phyloP scores from a whole-genome alignment of 1,284 basidiomycete species.

The Anthracocystis panici-leucophaei region DNA sequence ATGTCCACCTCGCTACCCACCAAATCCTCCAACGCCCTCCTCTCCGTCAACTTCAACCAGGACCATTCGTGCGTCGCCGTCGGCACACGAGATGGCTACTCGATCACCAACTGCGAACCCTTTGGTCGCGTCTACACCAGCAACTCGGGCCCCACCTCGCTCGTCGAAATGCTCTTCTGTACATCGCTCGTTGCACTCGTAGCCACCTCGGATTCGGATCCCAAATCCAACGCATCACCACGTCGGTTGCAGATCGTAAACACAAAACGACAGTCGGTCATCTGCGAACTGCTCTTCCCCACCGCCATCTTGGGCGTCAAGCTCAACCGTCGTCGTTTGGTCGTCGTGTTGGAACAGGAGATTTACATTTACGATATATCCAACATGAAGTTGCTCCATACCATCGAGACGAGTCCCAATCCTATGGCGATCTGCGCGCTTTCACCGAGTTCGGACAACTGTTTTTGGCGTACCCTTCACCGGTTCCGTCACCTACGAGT shows the following conservation, averaged over 20 bases:
- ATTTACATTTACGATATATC: conserved; percentile 99
- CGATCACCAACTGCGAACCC: conserved; percentile 97
- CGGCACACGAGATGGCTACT: conserved; percentile 94
- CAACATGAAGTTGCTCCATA: conserved; percentile 96
- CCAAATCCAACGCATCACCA: conserved; percentile 77
- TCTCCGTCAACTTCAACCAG: conserved; percentile 63
- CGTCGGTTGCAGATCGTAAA: conserved; percentile 92
- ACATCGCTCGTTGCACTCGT: conserved; percentile 96
- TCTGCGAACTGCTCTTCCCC: conserved; percentile 97
- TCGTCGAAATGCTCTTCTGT: conserved; percentile 99
- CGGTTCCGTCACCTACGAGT: conserved; percentile 84
- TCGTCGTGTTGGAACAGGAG: conserved; percentile 93
- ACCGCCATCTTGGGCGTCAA: conserved; percentile 95
- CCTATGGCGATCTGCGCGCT: conserved; percentile 95
- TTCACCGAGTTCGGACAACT: conserved; percentile 93
- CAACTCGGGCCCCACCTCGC: conserved; percentile 91
- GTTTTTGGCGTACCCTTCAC: conserved; percentile 96
- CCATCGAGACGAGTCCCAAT: conserved; percentile 96
- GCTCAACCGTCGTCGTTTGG: conserved; percentile 93
- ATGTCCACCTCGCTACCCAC: conserved; percentile 37
- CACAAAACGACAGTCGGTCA: conserved; percentile 98
- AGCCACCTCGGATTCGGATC: conserved; percentile 81
- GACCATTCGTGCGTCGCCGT: conserved; percentile 84
- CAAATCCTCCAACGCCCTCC: conserved; percentile 51
- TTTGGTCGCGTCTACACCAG: conserved; percentile 95